phyloP scores from a whole-genome alignment of 2,329 filamentous ascomycete genomes.

The Colletotrichum nymphaeae region DNA sequence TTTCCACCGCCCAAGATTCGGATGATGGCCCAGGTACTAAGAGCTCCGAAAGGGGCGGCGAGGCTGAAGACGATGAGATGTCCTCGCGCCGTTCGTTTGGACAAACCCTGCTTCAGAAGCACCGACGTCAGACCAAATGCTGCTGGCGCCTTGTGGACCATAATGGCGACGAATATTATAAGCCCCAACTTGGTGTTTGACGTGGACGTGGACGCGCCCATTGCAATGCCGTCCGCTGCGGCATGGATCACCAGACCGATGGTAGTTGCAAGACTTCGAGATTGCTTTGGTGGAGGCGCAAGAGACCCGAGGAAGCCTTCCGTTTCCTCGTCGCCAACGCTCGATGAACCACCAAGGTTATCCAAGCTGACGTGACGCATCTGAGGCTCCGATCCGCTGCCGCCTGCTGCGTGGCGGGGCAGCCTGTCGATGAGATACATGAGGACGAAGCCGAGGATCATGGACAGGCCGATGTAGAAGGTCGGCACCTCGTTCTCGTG shows the following conservation, averaged over 20 bases:
- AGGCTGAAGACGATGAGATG: conserved; percentile 93
- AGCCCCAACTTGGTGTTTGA: conserved; percentile 82
- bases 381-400: conserved; percentile 71
- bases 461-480: conserved; percentile 85
- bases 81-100: conserved; percentile 84
- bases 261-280: conserved; percentile 82
- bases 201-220: conserved; percentile 87
- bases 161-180: conserved; percentile 94
- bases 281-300: conserved; percentile 67
- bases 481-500: conserved; percentile 63
- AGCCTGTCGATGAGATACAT: conserved; percentile 97
- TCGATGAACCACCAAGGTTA: conserved; percentile 70
- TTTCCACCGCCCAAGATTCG: conserved; percentile 75
- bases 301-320: conserved; percentile 70
- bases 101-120: conserved; percentile 88
- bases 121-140: conserved; percentile 95
- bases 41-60: conserved; percentile 86
- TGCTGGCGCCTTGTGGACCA: conserved; percentile 97
- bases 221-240: conserved; percentile 92
- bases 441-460: conserved; percentile 89
- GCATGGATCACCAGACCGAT: conserved; percentile 96
- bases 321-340: conserved; percentile 64
- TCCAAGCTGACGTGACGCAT: conserved; percentile 91
- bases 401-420: conserved; percentile 77
- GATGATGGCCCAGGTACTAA: conserved; percentile 85